Percentiles rank a stretch among this genome's conserved stretches.
Evolutionary conservation across 495 filamentous ascomycete species (phyloP).

Genomic region (Neurospora sp.): DNA sequence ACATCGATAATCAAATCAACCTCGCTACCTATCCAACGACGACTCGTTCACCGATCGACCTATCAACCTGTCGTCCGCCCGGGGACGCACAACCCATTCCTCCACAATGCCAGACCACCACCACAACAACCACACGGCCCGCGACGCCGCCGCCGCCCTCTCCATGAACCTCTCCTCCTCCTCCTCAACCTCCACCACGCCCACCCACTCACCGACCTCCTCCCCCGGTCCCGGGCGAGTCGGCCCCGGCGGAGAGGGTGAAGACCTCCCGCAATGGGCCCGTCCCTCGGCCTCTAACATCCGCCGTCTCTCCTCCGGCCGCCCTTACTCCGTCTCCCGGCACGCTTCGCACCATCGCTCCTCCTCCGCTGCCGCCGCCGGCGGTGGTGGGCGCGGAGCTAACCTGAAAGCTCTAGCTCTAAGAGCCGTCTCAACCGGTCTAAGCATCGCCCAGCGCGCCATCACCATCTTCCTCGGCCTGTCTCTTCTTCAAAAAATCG

Average conservation of each 20-base stretch:
- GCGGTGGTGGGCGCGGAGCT: not conserved
- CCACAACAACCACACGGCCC: not conserved
- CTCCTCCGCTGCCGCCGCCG: not conserved
- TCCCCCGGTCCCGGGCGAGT: not conserved
- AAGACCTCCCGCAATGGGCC: not conserved
- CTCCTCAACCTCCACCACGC: not conserved
- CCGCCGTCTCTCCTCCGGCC: conserved; percentile 6
- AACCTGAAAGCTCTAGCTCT: conserved; percentile 4
- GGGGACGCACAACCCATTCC: no score
- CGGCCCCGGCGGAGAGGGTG: not conserved
- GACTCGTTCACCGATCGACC: not conserved
- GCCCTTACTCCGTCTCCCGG: conserved; percentile 8
- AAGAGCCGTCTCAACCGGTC: conserved; percentile 13
- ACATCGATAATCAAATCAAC: not conserved
- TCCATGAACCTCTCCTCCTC: conserved; percentile 11
- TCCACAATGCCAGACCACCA: conserved; percentile 18
- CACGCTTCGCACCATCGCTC: conserved; percentile 7
- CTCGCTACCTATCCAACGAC: not conserved
- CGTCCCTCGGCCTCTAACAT: conserved; percentile 6
- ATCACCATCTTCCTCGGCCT: conserved; percentile 31
- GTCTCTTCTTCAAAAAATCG: conserved; percentile 49
- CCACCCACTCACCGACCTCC: conserved; percentile 1
- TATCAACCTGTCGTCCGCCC: not conserved
- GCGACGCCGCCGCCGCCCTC: conserved; percentile 16
- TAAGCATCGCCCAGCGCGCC: conserved; percentile 15